Percentiles rank a stretch among this genome's conserved stretches.
phyloP scores from a whole-genome alignment of 1,284 basidiomycete species.

The Rhodotorula glutinis region DNA sequence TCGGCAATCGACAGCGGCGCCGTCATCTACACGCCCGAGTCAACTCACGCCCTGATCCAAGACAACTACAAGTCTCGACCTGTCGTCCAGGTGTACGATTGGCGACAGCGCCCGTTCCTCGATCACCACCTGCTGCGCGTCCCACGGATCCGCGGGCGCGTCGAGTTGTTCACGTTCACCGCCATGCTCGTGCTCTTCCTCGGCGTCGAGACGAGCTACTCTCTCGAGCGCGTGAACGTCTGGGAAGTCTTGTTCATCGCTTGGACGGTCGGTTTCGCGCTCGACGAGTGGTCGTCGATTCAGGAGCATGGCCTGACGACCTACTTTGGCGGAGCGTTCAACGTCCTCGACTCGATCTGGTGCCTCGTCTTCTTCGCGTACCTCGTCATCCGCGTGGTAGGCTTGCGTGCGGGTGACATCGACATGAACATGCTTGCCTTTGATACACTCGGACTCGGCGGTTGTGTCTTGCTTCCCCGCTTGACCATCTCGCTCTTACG shows the following conservation, averaged over 20 bases:
- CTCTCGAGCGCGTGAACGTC: slow-evolving; percentile 15
- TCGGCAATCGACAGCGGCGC: slow-evolving; percentile 37
- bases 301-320: slow-evolving; percentile 26
- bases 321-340: slow-evolving; percentile 19
- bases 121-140: slow-evolving; percentile 42
- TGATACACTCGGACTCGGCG: slow-evolving; percentile 40
- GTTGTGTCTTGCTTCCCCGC: slow-evolving; percentile 40
- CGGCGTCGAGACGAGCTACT: slow-evolving; percentile 26
- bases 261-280: slow-evolving; percentile 39
- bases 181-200: slow-evolving; percentile 42
- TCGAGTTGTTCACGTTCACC: slow-evolving; percentile 31
- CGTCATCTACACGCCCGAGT: slow-evolving; percentile 38
- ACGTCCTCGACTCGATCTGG: slow-evolving; percentile 31
- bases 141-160: slow-evolving; percentile 35
- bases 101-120: slow-evolving; percentile 35
- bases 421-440: slow-evolving; percentile 32
- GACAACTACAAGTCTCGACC: slow-evolving; percentile 41
- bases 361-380: slow-evolving; percentile 36
- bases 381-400: slow-evolving; percentile 32
- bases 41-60: slow-evolving; percentile 32
- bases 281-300: slow-evolving; percentile 40
- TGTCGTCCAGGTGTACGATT: slow-evolving; percentile 40
- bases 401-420: slow-evolving; percentile 2
- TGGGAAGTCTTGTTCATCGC: slow-evolving; percentile 40
- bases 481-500: slow-evolving; percentile 36